Conservation (phyloP, 495 filamentous ascomycete species). For the Pyrenula aspistea region DNA sequence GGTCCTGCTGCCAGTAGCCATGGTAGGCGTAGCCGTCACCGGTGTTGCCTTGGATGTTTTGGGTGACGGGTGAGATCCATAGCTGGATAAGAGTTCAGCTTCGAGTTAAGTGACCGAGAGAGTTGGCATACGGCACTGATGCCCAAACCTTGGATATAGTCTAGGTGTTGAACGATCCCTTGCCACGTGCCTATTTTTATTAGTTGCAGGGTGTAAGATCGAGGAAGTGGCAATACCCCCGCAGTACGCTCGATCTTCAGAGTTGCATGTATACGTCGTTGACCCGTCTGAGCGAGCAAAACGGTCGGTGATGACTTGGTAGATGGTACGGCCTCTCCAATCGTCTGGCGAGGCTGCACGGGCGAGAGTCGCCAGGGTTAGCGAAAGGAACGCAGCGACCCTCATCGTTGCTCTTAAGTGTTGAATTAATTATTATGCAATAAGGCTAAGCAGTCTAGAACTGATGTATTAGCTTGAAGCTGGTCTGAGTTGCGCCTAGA, state of each 20-base stretch:
- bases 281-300: conserved; percentile 58
- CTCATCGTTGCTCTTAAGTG: conserved; percentile 1
- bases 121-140: conserved; percentile 42
- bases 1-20: conserved; percentile 65
- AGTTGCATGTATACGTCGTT: conserved; percentile 40
- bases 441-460: too few relatives aligned
- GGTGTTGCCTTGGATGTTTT: conserved; percentile 40
- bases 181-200: too few relatives aligned
- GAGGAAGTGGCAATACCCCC: not conserved
- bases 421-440: too few relatives aligned
- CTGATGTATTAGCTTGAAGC: too few relatives aligned
- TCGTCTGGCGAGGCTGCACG: conserved; percentile 30
- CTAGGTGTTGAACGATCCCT: conserved; percentile 47
- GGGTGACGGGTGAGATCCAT: conserved; percentile 70
- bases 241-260: conserved; percentile 20
- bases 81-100: conserved; percentile 18
- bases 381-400: conserved; percentile 5
- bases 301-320: conserved; percentile 65
- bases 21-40: conserved; percentile 50
- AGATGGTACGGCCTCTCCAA: conserved; percentile 57
- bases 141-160: conserved; percentile 59
- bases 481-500: too few relatives aligned
- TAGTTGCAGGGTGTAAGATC: conserved; percentile 56
- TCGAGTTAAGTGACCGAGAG: not conserved
- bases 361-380: conserved; percentile 10